Percentiles rank a stretch among this genome's conserved stretches.
Evolutionary conservation across 352 stramenopile genomes (phyloP).

Genomic region (Phytopythium sindhum): DNA sequence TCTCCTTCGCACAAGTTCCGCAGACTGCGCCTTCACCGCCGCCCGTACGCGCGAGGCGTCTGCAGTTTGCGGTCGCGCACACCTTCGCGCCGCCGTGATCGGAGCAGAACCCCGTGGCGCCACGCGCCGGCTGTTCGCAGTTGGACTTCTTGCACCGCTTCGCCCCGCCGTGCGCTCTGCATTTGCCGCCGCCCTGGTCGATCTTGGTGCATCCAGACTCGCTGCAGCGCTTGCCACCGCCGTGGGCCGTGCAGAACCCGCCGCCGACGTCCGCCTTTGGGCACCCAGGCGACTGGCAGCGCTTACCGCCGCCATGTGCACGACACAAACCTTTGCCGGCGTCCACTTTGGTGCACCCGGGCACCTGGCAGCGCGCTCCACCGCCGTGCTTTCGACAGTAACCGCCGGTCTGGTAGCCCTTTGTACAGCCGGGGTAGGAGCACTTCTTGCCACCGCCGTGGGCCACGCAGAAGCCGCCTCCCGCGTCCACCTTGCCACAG

Average conservation of each 20-base stretch:
- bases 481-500: conserved; percentile 75
- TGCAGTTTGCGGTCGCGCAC: conserved; percentile 53
- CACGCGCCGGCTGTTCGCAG: conserved; percentile 58
- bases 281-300: conserved; percentile 52
- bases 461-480: conserved; percentile 76
- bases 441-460: conserved; percentile 85
- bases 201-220: conserved; percentile 75
- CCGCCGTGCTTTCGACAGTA: conserved; percentile 76
- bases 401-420: conserved; percentile 77
- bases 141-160: conserved; percentile 50
- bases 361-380: conserved; percentile 70
- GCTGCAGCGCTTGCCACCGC: conserved; percentile 67
- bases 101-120: conserved; percentile 53
- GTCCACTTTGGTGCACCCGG: conserved; percentile 75
- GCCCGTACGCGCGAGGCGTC: conserved; percentile 49
- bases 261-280: conserved; percentile 78
- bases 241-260: conserved; percentile 78
- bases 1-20: conserved; percentile 31
- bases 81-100: conserved; percentile 61
- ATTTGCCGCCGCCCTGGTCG: conserved; percentile 79
- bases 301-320: conserved; percentile 67
- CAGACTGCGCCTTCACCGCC: conserved; percentile 37
- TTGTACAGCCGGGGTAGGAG: conserved; percentile 58
- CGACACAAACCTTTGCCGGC: conserved; percentile 70
- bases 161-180: conserved; percentile 68